These are phyloP conservation scores for Erythrobasidium hasegawianum DNA, from an alignment of 1,284 basidiomycete genomes.

Conservation along the genomic window DNA sequence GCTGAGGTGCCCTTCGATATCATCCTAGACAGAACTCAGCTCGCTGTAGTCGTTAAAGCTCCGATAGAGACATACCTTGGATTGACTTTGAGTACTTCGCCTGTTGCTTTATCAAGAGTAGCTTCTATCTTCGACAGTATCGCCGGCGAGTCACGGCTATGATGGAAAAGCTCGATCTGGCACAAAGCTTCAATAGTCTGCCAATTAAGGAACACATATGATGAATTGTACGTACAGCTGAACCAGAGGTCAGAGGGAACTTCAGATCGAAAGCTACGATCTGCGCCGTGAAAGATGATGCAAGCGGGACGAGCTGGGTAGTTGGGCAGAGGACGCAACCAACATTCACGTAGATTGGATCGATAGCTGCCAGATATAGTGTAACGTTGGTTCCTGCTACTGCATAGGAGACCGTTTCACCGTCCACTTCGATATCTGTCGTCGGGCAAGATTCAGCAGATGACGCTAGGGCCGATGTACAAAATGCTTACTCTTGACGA, in stretches of 20 bases:
- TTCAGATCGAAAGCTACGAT: conserved; percentile 92
- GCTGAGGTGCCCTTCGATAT: conserved; percentile 78
- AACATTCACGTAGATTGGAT: conserved; percentile 75
- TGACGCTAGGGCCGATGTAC: background rate
- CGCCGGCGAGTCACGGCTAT: conserved; percentile 86
- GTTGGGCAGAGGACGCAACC: conserved; percentile 84
- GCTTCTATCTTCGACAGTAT: conserved; percentile 74
- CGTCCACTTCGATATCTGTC: conserved; percentile 80
- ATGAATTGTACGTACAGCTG: conserved; percentile 60
- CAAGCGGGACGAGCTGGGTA: conserved; percentile 66
- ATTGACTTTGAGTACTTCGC: conserved; percentile 68
- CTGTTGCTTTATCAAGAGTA: conserved; percentile 72
- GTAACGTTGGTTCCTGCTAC: conserved; percentile 85
- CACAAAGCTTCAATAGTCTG: too few species aligned
- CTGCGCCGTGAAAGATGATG: conserved; percentile 71
- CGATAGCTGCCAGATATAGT: conserved; percentile 76
- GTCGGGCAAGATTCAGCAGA: background rate
- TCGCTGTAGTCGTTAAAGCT: too few species aligned
- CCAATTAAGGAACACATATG: too few species aligned
- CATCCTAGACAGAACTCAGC: too few species aligned
- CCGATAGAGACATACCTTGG: conserved; percentile 66
- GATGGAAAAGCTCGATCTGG: conserved; percentile 88
- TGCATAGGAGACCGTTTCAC: conserved; percentile 75
- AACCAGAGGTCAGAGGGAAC: conserved; percentile 81
- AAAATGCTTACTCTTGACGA: conserved; percentile 66